Evolutionary conservation across 106 monocot species (phyloP), one percentile per base, ranked within the genome.

Genomic region (Dendrobium catenatum): DNA sequence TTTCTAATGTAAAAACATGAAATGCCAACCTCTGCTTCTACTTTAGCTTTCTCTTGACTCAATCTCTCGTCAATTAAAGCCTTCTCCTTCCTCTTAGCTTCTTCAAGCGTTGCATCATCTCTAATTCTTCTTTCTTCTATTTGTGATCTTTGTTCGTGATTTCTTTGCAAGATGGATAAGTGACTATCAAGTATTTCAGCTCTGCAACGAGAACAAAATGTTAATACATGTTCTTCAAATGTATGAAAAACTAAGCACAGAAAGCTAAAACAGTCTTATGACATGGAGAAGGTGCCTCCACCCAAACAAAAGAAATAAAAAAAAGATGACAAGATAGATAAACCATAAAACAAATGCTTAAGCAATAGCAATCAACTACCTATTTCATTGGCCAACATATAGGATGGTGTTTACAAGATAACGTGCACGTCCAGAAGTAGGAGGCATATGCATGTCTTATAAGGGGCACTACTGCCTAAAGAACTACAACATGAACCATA

Each of bases 51-150:
- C 86, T 91, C 93, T 86, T 86, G 87, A 41, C 73, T 80, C 68
- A 88, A 4, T 79, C 86, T 89, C 83, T 94, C 96, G 33, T 97
- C 96, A 56, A 82, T 79, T 29, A 90, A 48, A 37, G 92, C 89
- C 78, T 84, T 91, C 78, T 93, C 91, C 81, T 82, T 93, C 43
- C 83, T 90, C 87, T 84, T 90, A 16, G 89, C 89, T 82, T 92
- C 97, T 85, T 94, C 92, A 86, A 92, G 56, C 70, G 91, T 89
- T 56, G 94, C 97, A 84, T 92, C 97, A 81, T 94, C 88, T 89
- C 84, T 91, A 85, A 97, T 92, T 88, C 88, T 81, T 54, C 87
- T 82, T 75, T 97, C 97, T 79, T 90, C 94, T 74, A 91, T 91
- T 76, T 87, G 92, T 16, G 90, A 97, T 87, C 88, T 92, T 82